Evolutionary conservation across 768 basidiomycete genomes (phyloP), one percentile per base, ranked within the genome.

Genomic region (Sistotremastrum niveocremeum): DNA sequence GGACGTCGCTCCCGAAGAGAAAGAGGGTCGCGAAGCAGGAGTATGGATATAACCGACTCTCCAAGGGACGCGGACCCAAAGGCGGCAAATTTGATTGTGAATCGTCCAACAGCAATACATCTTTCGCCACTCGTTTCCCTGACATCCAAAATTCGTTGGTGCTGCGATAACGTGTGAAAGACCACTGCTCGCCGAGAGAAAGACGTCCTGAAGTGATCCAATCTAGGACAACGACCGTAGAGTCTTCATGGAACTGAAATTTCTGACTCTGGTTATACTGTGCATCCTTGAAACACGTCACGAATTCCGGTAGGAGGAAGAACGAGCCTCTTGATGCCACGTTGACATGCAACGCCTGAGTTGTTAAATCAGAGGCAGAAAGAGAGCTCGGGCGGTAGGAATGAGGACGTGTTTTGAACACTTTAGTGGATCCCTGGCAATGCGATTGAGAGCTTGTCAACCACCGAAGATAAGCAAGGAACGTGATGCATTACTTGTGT

Each of bases 121-220:
- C 94, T 54, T 79, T 78, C 42, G 78, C 83, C 33, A 90, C 62
- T 47, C 80, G 71, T 53, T 65, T 68, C 2, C 73, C 79, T 6
- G 71, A 76, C 7, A 85, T 59, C 57, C 74, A 75, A 8, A 98
- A 65, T 60, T 94, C 89, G 60, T 97, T 98, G 46, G 74, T 62
- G 54, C 85, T 91, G 58, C 81, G 75, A 60, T 94, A 97, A 48
- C 74, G 69, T 42, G 82, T 75, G 60, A 97, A 93, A 3, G 61
- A 77, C 94, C 94, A 98, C 44, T 86, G 81, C 57, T 98, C 94
- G 32, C 85, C 84, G 29, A 77, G 68, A 6, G 79, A 72, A 58
- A 76, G 79, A 34, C 94, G 75, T 7, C 94, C 94, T 3, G 86
- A 84, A 1, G 90, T 95, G 47, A 89, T 65, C 88, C 91, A 95